phyloP scores from a whole-genome alignment of 768 basidiomycete species.

The Hebeloma cylindrosporum region DNA sequence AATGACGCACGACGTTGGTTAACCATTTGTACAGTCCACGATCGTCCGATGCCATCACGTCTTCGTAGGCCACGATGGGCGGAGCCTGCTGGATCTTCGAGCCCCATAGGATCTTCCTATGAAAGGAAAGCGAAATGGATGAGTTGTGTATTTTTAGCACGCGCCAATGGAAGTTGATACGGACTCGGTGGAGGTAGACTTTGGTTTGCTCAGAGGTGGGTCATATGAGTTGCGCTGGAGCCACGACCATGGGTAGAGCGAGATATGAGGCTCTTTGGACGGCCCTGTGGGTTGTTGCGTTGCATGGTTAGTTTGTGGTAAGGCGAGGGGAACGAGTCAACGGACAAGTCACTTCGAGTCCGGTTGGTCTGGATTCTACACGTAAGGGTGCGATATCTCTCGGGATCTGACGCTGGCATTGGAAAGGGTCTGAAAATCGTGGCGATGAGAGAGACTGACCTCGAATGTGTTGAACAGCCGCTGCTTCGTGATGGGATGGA shows the following conservation, averaged over 20 bases:
- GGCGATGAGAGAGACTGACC: constrained; percentile 37
- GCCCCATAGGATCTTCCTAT: constrained; percentile 79
- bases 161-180: too few species aligned
- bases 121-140: neutral
- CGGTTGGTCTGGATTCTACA: constrained; percentile 56
- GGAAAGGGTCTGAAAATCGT: neutral
- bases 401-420: constrained; percentile 59
- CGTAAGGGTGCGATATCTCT: constrained; percentile 63
- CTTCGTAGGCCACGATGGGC: constrained; percentile 70
- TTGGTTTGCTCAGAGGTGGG: constrained; percentile 46
- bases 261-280: constrained; percentile 63
- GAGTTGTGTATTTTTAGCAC: constrained; percentile 24
- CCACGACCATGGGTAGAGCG: constrained; percentile 88
- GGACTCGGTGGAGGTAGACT: constrained; percentile 49
- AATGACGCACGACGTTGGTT: constrained; percentile 61
- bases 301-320: neutral
- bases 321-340: constrained; percentile 8
- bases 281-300: constrained; percentile 42
- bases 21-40: constrained; percentile 80
- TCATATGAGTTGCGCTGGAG: constrained; percentile 79
- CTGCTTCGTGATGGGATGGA: constrained; percentile 87
- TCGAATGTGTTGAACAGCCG: constrained; percentile 85
- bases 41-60: constrained; percentile 67
- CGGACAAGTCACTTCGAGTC: constrained; percentile 76
- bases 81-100: constrained; percentile 71